phyloP scores from a whole-genome alignment of 768 basidiomycete species.

The Termitomyces sp. region DNA sequence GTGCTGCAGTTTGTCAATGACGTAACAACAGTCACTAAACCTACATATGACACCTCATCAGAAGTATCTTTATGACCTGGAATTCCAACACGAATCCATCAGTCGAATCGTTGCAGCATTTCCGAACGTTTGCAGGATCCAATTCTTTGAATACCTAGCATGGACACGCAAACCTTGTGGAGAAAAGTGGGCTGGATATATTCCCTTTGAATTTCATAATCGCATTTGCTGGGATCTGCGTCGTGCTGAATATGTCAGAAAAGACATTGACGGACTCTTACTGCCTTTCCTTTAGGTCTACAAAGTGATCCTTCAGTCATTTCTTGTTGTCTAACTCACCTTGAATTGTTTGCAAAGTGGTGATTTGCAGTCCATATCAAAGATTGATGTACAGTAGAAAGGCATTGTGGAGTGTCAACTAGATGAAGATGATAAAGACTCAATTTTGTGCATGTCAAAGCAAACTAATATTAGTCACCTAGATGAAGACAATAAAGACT shows the following conservation, averaged over 20 bases:
- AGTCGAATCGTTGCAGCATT: background rate
- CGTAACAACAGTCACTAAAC: background rate
- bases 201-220: background rate
- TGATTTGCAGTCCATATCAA: background rate
- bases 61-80: background rate
- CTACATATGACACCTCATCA: background rate
- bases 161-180: constrained; percentile 3
- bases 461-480: too few species aligned
- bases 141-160: constrained; percentile 1
- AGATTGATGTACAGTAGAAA: too few species aligned
- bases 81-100: constrained; percentile 5
- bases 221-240: background rate
- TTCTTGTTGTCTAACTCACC: background rate
- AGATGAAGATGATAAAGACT: too few species aligned
- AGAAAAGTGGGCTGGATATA: constrained; percentile 4
- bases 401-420: too few species aligned
- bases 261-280: constrained; percentile 5
- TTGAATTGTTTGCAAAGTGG: background rate
- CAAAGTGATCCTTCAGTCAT: background rate
- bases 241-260: background rate
- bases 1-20: background rate
- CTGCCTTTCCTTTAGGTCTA: background rate
- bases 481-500: too few species aligned
- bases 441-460: too few species aligned
- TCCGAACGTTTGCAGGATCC: constrained; percentile 6